Conservation (phyloP, 331 rosid genomes). For the Prunus yedoensis region DNA sequence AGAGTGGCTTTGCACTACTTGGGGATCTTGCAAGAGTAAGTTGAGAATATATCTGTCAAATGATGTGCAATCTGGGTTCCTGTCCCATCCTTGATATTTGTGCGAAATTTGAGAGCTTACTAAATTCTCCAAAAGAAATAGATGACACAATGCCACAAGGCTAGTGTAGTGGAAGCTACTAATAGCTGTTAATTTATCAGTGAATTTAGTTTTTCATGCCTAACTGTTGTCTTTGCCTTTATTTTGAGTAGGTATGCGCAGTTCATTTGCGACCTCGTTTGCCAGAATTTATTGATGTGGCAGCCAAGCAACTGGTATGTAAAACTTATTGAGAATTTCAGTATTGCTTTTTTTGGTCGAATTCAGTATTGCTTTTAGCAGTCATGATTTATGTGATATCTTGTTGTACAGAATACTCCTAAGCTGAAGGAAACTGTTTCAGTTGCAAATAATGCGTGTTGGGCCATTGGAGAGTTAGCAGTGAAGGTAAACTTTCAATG, state of each 20-base stretch:
- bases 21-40: slow-evolving; percentile 99
- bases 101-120: background rate
- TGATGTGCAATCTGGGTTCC: background rate
- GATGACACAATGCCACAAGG: slow-evolving; percentile 2
- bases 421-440: slow-evolving; percentile 80
- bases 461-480: slow-evolving; percentile 99
- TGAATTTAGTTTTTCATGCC: slow-evolving; percentile 2
- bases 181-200: slow-evolving; percentile 1
- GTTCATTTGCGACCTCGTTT: slow-evolving; percentile 79
- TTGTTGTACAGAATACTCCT: slow-evolving; percentile 61
- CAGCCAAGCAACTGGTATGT: slow-evolving; percentile 91
- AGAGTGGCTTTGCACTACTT: slow-evolving; percentile 93
- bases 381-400: slow-evolving; percentile 24
- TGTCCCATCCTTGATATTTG: background rate
- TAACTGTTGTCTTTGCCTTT: background rate
- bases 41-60: slow-evolving; percentile 18
- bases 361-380: slow-evolving; percentile 9
- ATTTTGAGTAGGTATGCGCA: slow-evolving; percentile 72
- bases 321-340: slow-evolving; percentile 11
- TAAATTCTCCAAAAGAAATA: background rate
- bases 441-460: slow-evolving; percentile 98
- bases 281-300: slow-evolving; percentile 81
- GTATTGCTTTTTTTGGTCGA: background rate
- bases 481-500: slow-evolving; percentile 59
- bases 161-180: slow-evolving; percentile 4